Conservation (phyloP, 176 grass and related monocot genomes). For the Puya raimondii region DNA sequence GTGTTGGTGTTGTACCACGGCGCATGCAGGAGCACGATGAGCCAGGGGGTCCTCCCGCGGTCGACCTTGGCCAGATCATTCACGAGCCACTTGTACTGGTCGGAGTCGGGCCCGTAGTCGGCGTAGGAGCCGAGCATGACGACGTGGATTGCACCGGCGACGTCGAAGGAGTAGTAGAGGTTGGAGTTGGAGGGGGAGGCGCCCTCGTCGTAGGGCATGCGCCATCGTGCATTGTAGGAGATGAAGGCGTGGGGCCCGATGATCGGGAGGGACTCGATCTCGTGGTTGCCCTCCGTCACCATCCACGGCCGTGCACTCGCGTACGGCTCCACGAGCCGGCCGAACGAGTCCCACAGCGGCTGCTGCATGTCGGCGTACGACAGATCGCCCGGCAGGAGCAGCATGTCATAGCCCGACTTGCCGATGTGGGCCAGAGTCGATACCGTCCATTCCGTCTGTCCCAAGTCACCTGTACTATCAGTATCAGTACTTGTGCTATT, state of each 20-base stretch:
- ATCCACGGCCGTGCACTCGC: conserved; percentile 80
- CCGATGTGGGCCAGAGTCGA: conserved; percentile 65
- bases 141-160: conserved; percentile 48
- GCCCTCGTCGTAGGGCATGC: conserved; percentile 76
- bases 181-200: conserved; percentile 41
- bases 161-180: conserved; percentile 91
- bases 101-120: conserved; percentile 26
- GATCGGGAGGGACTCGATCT: conserved; percentile 54
- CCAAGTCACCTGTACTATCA: conserved; percentile 47
- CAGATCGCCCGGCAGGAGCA: conserved; percentile 84
- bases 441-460: conserved; percentile 90
- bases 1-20: conserved; percentile 79
- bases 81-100: conserved; percentile 51
- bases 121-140: conserved; percentile 72
- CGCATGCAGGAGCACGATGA: conserved; percentile 58
- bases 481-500: neutral
- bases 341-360: conserved; percentile 79
- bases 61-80: conserved; percentile 45
- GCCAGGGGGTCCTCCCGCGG: conserved; percentile 40
- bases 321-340: conserved; percentile 66
- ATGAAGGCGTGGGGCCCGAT: conserved; percentile 36
- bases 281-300: conserved; percentile 90
- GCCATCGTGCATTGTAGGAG: conserved; percentile 61
- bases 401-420: conserved; percentile 53
- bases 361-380: conserved; percentile 80